Evolutionary conservation across 1,139 yeast species (phyloP).

Genomic region (Pichia sp.): DNA sequence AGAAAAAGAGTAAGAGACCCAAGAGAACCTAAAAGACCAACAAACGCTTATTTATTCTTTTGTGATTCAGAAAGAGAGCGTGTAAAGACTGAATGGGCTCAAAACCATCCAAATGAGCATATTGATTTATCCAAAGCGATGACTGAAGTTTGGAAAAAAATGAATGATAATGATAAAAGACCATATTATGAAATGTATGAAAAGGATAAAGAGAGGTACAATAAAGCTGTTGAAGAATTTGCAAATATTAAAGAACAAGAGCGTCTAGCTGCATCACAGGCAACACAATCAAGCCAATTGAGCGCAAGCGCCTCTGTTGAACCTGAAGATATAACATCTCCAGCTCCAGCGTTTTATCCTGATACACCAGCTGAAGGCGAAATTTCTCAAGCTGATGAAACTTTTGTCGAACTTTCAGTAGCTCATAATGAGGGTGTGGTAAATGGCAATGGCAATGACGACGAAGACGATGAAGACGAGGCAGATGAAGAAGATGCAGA

Average conservation of each 20-base stretch:
- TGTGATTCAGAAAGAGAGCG: conserved; percentile 82
- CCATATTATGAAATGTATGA: conserved; percentile 75
- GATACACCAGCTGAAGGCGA: conserved; percentile 10
- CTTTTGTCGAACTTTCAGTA: conserved; percentile 1
- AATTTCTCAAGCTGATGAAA: conserved; percentile 6
- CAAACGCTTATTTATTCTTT: conserved; percentile 80
- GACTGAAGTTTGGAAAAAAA: conserved; percentile 81
- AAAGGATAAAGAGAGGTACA: conserved; percentile 72
- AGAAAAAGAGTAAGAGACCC: conserved; percentile 53
- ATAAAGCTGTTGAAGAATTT: conserved; percentile 65
- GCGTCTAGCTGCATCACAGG: conserved; percentile 8
- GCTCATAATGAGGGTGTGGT: neutral
- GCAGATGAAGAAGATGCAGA: neutral
- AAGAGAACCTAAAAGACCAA: conserved; percentile 79
- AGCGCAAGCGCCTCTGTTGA: conserved; percentile 8
- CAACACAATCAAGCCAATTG: neutral
- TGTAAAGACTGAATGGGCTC: conserved; percentile 50
- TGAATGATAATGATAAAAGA: conserved; percentile 61
- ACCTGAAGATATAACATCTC: conserved; percentile 9
- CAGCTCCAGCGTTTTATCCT: conserved; percentile 3
- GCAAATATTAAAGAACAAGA: conserved; percentile 34
- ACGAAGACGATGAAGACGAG: neutral
- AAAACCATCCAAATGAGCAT: conserved; percentile 39
- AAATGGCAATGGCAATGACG: conserved; percentile 2
- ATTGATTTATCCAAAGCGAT: conserved; percentile 67